Evolutionary conservation across 2,329 filamentous ascomycete species (phyloP), one percentile per base, ranked within the genome.

Genomic region (Claviceps sorghi): DNA sequence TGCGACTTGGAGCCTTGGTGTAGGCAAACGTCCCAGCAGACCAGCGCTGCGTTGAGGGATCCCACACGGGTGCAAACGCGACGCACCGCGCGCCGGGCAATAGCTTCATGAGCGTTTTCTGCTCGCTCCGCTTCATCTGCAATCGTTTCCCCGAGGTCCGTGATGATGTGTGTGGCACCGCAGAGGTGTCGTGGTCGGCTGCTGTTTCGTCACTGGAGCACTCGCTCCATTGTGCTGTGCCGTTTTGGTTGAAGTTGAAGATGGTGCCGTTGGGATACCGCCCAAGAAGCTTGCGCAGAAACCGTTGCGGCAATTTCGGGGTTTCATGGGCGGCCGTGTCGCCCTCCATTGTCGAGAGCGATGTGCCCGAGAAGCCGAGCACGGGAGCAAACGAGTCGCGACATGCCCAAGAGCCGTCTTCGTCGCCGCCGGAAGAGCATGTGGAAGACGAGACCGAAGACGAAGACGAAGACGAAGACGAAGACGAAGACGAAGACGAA

Each of bases 11-110:
- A 2, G 59, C 63, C 3, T 62, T 66, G 0, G 75, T 77, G 65
- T 76, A 78, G 2, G 72, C 62, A 45, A 80, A 74, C 5, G 70
- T 69, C 1, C 70, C 73, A 0, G 74, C 69, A 53, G 70, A 76
- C 70, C 72, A 76, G 10, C 72, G 63, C 41, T 75, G 67, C 51
- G 65, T 67, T 6, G 67, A 62, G 0, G 67, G 56, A 51, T 76
- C 72, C 72, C 73, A 77, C 0, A 77, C 57, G 0, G 75, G 75
- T 2, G 76, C 63, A 48, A 76, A 68, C 0, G 69, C 69, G 0
- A 78, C 61, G 30, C 70, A 74, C 5, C 72, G 64, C 1, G 73
- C 73, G 0, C 65, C 65, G 0, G 72, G 68, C 7, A 78, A 69
- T 0, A 67, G 59, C 2, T 60, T 53, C 0, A 63, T 54, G 2